phyloP scores from a whole-genome alignment of 768 basidiomycete species.

The Trametes cingulata region DNA sequence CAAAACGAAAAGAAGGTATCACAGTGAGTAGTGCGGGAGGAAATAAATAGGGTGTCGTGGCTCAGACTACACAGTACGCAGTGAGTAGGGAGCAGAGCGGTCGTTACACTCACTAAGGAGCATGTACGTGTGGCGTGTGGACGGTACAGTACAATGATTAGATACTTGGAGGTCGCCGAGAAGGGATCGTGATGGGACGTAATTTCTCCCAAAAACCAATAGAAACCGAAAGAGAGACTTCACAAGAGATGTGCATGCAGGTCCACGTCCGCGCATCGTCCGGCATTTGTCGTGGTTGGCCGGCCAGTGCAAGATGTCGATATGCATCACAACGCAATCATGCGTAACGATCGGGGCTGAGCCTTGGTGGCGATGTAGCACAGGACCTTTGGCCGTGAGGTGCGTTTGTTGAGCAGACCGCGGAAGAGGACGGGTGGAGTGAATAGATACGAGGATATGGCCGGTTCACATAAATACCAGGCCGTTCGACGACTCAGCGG shows the following conservation, averaged over 20 bases:
- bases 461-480: constrained; percentile 6
- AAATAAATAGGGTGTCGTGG: background rate
- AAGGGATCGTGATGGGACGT: background rate
- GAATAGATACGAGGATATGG: background rate
- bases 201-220: background rate
- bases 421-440: background rate
- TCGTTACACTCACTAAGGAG: background rate
- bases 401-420: background rate
- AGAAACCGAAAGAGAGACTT: background rate
- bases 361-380: background rate
- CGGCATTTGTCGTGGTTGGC: background rate
- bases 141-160: background rate
- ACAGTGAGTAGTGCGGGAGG: background rate
- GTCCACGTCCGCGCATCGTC: background rate
- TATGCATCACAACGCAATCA: background rate
- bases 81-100: background rate
- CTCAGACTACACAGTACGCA: background rate
- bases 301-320: background rate
- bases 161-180: background rate
- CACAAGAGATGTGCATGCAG: background rate
- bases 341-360: background rate
- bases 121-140: background rate
- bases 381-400: too few relatives aligned
- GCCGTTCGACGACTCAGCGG: background rate
- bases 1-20: background rate